Conservation (phyloP, 345 rosid genomes). For the Salix koriyanagi region DNA sequence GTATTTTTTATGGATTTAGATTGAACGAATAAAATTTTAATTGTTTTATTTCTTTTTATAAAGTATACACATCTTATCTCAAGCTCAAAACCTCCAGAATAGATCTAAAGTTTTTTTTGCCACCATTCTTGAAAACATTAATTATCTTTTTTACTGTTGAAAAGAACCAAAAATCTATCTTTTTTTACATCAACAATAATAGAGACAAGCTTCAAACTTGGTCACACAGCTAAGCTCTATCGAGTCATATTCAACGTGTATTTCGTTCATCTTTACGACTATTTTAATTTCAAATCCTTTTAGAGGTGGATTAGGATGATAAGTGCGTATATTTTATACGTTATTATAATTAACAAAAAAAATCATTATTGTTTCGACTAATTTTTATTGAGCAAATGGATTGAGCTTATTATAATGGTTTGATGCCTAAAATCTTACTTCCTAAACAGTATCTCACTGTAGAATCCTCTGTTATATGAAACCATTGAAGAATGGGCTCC, state of each 20-base stretch:
- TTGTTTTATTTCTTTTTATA: too few species aligned
- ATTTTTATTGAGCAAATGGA: too few species aligned
- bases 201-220: neutral
- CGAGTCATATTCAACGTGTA: neutral
- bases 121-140: neutral
- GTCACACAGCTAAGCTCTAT: neutral
- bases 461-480: neutral
- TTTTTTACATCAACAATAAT: neutral
- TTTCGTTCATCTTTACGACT: too few species aligned
- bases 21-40: too few species aligned
- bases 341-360: too few species aligned
- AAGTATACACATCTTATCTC: rapidly evolving
- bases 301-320: too few species aligned
- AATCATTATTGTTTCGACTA: too few species aligned
- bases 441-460: neutral
- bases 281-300: too few species aligned
- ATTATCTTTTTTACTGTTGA: too few species aligned
- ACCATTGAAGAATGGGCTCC: neutral
- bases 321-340: too few species aligned
- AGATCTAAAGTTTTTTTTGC: too few species aligned
- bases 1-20: too few species aligned
- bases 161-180: neutral
- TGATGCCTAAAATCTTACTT: neutral
- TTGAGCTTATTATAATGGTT: neutral
- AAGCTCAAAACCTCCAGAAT: rapidly evolving